Evolutionary conservation across 2,329 filamentous ascomycete species (phyloP), one percentile per base, ranked within the genome.

Genomic region (Zymoseptoria crescenta): DNA sequence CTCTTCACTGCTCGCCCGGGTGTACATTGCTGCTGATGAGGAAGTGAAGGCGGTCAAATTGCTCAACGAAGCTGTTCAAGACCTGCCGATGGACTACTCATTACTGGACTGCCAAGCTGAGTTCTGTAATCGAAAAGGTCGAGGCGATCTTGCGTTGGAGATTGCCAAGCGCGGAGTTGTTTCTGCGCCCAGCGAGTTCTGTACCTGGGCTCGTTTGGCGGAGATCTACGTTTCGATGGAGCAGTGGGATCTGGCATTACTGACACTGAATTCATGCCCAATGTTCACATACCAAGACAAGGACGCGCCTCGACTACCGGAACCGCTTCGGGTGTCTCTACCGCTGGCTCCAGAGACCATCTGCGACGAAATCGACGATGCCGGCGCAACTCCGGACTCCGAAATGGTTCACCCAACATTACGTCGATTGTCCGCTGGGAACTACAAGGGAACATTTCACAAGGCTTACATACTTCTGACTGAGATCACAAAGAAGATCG

Each of bases 231-330:
- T 97, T 57, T 84, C 87, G 54, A 84, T 96, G 76, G 94, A 99
- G 73, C 90, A 96, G 71, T 99, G 94, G 91, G 94, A 97, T 71
- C 85, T 97, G 66, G 94, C 94, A 0, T 82, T 99, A 24, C 86
- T 96, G 4, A 97, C 94, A 3, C 81, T 99, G 56, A 99, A 99
- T 76, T 99, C 94, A 19, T 99, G 94, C 74, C 94, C 94, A 8
- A 99, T 99, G 94, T 99, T 99, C 74, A 99, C 94, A 6, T 97
- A 99, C 74, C 94, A 97, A 75, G 94, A 99, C 75, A 97, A 96
- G 74, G 94, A 99, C 73, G 88, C 91, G 5, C 94, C 94, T 3
- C 78, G 94, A 60, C 93, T 97, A 88, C 94, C 94, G 1, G 91
- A 96, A 70, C 92, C 94, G 0, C 87, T 88, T 68, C 89, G 91